A percentile compares a stretch with the other conserved stretches of the same genome.
Conservation (phyloP, 352 stramenopile genomes). For the Pythium periplocum region DNA sequence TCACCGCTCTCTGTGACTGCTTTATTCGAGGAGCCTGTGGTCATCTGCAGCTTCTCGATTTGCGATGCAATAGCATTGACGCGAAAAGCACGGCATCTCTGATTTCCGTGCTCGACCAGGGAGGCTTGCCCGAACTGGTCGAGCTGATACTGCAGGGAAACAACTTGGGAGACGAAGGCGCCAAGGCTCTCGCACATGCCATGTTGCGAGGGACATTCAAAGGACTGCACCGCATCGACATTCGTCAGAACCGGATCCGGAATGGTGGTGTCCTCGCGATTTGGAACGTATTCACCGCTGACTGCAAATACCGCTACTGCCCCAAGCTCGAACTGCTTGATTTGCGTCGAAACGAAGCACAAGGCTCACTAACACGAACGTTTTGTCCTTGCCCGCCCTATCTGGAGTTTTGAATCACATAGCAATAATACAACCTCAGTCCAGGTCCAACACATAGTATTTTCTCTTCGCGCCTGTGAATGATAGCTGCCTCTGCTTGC, state of each 20-base stretch:
- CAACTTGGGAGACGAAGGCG: slow-evolving; percentile 48
- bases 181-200: slow-evolving; percentile 45
- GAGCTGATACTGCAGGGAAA: slow-evolving; percentile 56
- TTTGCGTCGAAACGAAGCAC: slow-evolving; percentile 55
- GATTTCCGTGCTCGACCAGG: slow-evolving; percentile 38
- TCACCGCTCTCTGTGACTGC: slow-evolving; percentile 42
- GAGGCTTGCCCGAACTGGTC: slow-evolving; percentile 41
- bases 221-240: slow-evolving; percentile 36
- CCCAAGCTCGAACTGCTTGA: slow-evolving; percentile 60
- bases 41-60: slow-evolving; percentile 52
- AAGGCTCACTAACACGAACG: slow-evolving; percentile 36
- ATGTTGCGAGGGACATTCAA: slow-evolving; percentile 47
- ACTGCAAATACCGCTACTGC: slow-evolving; percentile 42
- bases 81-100: slow-evolving; percentile 30
- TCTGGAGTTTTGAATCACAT: slow-evolving; percentile 35
- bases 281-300: slow-evolving; percentile 63
- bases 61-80: slow-evolving; percentile 61
- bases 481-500: neutral
- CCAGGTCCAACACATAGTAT: too few relatives aligned
- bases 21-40: slow-evolving; percentile 49
- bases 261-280: slow-evolving; percentile 53
- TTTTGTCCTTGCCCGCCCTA: slow-evolving; percentile 52
- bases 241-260: slow-evolving; percentile 61
- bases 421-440: neutral
- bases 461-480: too few relatives aligned